Evolutionary conservation across 2,329 filamentous ascomycete genomes (phyloP).

Genomic region (Aspergillus unguis): DNA sequence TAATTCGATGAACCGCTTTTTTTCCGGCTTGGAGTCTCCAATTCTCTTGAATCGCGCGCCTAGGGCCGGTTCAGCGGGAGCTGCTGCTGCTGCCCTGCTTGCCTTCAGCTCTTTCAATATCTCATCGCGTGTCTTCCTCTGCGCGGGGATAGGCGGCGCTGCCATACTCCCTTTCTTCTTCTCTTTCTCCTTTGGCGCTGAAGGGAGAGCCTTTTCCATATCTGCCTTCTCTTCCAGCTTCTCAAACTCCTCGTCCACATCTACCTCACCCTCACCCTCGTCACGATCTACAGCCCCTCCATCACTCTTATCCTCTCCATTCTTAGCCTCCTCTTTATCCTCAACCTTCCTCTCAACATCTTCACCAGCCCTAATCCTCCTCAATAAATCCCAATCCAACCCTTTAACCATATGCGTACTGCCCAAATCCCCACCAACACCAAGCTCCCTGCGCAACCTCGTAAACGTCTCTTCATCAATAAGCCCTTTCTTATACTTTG

Average conservation of each 20-base stretch:
- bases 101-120: constrained; percentile 59
- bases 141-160: constrained; percentile 32
- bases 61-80: constrained; percentile 48
- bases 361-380: constrained; percentile 45
- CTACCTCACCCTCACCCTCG: constrained; percentile 25
- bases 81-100: constrained; percentile 40
- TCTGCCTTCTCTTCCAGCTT: constrained; percentile 35
- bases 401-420: constrained; percentile 91
- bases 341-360: constrained; percentile 48
- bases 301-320: constrained; percentile 30
- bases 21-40: constrained; percentile 45
- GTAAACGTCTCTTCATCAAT: constrained; percentile 79
- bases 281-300: constrained; percentile 56
- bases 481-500: constrained; percentile 76
- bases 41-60: constrained; percentile 56
- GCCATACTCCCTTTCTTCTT: constrained; percentile 52
- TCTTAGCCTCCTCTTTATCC: constrained; percentile 22
- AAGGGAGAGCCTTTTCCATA: constrained; percentile 21
- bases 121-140: constrained; percentile 56
- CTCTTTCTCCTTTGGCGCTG: constrained; percentile 38
- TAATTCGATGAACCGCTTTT: constrained; percentile 53
- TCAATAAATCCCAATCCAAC: constrained; percentile 72
- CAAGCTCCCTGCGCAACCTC: constrained; percentile 68
- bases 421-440: constrained; percentile 70
- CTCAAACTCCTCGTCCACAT: constrained; percentile 63